Conservation (phyloP, 1,284 basidiomycete species). For the Pseudozyma hubeiensis region DNA sequence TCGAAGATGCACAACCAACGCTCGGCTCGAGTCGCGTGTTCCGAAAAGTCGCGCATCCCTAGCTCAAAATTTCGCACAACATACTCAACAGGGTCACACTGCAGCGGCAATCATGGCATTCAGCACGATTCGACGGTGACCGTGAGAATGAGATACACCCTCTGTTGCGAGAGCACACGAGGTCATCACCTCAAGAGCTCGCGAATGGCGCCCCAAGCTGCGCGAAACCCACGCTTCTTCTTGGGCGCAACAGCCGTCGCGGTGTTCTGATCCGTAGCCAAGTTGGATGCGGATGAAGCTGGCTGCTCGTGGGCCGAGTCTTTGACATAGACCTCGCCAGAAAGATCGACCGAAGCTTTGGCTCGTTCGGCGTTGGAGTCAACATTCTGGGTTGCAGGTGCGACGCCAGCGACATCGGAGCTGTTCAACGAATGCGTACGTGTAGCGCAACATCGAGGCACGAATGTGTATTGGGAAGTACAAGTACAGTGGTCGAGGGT, state of each 20-base stretch:
- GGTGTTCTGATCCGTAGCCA: background rate
- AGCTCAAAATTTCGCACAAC: background rate
- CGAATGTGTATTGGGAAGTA: slow-evolving; percentile 8
- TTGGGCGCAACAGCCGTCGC: background rate
- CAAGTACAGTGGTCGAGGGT: slow-evolving; percentile 17
- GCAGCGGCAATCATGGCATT: background rate
- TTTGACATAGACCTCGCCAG: slow-evolving; percentile 21
- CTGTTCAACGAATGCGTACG: background rate
- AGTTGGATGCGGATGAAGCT: background rate
- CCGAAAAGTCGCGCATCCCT: background rate
- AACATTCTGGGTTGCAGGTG: no score
- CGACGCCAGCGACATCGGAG: no score
- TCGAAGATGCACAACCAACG: background rate
- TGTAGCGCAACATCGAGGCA: background rate
- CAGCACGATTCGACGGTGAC: no score
- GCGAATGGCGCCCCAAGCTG: slow-evolving; percentile 31
- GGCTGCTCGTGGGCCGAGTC: background rate
- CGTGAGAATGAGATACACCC: no score
- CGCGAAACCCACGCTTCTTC: slow-evolving; percentile 32
- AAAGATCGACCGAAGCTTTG: slow-evolving; percentile 14
- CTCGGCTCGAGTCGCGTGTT: background rate
- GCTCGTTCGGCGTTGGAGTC: background rate
- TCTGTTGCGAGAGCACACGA: no score
- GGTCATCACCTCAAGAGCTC: slow-evolving; percentile 22
- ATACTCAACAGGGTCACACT: background rate